Percentiles rank a stretch among this genome's conserved stretches.
phyloP scores from a whole-genome alignment of 371 early-diverging fungal genomes.

The Mortierella sp. region DNA sequence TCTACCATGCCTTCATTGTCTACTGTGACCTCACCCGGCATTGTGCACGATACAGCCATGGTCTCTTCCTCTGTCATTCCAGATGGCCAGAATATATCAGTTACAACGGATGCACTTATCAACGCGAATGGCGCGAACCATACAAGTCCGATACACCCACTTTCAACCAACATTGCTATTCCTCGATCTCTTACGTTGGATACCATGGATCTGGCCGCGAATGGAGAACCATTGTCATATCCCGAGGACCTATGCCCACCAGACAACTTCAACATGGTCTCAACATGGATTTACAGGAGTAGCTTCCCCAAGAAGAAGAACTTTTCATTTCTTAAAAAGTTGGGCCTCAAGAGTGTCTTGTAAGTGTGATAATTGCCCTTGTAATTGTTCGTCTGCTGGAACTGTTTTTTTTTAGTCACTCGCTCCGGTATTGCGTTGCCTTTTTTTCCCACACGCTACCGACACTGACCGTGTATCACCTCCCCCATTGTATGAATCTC shows the following conservation, averaged over 20 bases:
- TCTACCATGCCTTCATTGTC: not conserved
- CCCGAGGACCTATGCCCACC: slow-evolving; percentile 85
- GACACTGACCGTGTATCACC: not conserved
- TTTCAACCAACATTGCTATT: slow-evolving; percentile 18
- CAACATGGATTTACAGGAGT: slow-evolving; percentile 89
- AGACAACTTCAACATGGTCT: slow-evolving; percentile 94
- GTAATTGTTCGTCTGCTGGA: not conserved
- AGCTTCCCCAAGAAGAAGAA: slow-evolving; percentile 91
- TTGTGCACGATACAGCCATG: not conserved
- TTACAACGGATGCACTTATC: not conserved
- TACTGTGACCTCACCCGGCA: not conserved
- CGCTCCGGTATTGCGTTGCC: too few relatives aligned
- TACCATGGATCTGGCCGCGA: slow-evolving; percentile 26
- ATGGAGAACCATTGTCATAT: slow-evolving; percentile 37
- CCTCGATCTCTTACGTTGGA: slow-evolving; percentile 39
- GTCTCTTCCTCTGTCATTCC: too few relatives aligned
- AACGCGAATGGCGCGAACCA: slow-evolving; percentile 2
- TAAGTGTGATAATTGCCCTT: slow-evolving; percentile 47
- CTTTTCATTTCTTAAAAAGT: slow-evolving; percentile 88
- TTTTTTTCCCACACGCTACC: not conserved
- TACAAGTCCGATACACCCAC: not conserved
- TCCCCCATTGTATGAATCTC: too few relatives aligned
- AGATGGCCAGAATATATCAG: too few relatives aligned
- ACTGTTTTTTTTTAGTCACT: not conserved
- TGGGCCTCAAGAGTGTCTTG: slow-evolving; percentile 91